Evolutionary conservation across 345 rosid genomes (phyloP), one percentile per base, ranked within the genome.

Genomic region (Psidium friedrichsthalianum): DNA sequence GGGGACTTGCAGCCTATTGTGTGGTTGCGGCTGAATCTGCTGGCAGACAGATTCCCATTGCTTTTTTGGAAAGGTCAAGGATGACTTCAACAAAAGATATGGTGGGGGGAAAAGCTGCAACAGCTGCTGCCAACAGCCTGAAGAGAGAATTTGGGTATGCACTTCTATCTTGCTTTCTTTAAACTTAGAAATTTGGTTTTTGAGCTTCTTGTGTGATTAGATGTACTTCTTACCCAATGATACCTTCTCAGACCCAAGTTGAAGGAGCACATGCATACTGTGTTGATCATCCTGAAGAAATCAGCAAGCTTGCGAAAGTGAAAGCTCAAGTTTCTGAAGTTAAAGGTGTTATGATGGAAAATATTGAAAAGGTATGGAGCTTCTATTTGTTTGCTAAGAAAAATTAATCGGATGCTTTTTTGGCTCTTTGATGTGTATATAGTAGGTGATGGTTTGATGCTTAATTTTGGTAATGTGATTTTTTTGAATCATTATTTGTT

Each of bases 341-440:
- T 56, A 98, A 96, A 90, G 99, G 99, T 87, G 99, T 98, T 21
- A 98, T 98, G 99, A 94, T 98, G 99, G 99, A 98, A 86, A 98
- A 98, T 86, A 98, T 98, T 54, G 99, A 96, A 88, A 98, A 98
- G 99, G 99, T 94, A 87, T 11, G 58, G 24, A 22, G 56, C 42
- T 52, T 9, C 49, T 14, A 42, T 21, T 16, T 21, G 24, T 51
- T 29, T 36, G 21, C 61, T 4, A 1, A 7, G 18, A 44, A 51
- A 51, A 55, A 24, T 51, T 82, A 82, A 15, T 51, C 3, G 32
- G 56, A n/a, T 47, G 55, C 56, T 82, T n/a, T n/a, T n/a, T 25
- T 51, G 21, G 25, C 16, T 21, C 44, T 3, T 82, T 54, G 47
- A 27, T 42, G 59, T 11, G 44, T 54, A 6, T 29, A 4, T 82